Evolutionary conservation across 805 yeast genomes (phyloP).

Genomic region (Spathaspora gorwiae): DNA sequence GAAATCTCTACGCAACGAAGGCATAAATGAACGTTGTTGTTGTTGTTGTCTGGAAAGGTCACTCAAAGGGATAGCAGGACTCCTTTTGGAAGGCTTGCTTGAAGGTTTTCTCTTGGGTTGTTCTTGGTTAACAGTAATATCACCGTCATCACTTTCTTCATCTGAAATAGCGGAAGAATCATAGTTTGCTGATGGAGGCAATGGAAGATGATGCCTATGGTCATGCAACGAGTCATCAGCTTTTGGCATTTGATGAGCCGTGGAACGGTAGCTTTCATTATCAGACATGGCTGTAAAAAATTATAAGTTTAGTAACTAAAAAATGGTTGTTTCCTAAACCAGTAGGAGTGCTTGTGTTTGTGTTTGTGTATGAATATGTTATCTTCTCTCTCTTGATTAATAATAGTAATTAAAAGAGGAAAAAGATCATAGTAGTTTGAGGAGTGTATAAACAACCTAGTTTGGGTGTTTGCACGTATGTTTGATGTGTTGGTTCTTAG

Average conservation of each 20-base stretch:
- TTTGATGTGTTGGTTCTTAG: too few species aligned
- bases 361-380: too few species aligned
- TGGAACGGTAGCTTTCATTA: slow-evolving; percentile 31
- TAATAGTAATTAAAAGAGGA: too few species aligned
- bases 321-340: too few species aligned
- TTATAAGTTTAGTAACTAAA: too few species aligned
- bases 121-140: neutral
- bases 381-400: too few species aligned
- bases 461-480: too few species aligned
- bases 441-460: too few species aligned
- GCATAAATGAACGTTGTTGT: slow-evolving; percentile 7
- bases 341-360: too few species aligned
- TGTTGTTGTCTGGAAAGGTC: neutral
- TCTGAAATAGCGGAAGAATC: slow-evolving; percentile 15
- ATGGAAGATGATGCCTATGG: slow-evolving; percentile 31
- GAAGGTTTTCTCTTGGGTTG: neutral
- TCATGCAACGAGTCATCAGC: slow-evolving; percentile 34
- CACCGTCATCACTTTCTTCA: slow-evolving; percentile 9
- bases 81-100: neutral
- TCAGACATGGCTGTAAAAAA: slow-evolving; percentile 29
- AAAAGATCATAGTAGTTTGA: too few species aligned
- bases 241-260: slow-evolving; percentile 11
- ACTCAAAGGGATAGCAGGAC: neutral
- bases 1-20: slow-evolving; percentile 15
- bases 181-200: slow-evolving; percentile 17